Conservation (phyloP, 2,329 filamentous ascomycete species). For the Stagonosporopsis vannaccii region DNA sequence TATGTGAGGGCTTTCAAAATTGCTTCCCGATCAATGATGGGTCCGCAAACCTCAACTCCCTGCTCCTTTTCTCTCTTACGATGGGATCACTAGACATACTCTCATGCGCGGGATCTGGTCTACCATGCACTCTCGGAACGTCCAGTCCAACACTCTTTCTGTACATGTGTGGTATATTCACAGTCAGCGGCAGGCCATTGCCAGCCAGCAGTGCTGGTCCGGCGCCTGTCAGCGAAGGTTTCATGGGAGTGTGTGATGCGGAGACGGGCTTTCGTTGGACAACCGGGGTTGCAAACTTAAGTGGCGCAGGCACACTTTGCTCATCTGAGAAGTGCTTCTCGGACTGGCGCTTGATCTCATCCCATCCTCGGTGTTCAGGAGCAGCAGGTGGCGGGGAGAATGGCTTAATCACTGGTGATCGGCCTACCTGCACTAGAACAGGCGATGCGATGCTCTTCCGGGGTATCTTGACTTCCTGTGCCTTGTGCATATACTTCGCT, state of each 20-base stretch:
- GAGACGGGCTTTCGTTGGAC: constrained; percentile 25
- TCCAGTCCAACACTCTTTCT: constrained; percentile 27
- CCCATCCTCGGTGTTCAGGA: constrained; percentile 37
- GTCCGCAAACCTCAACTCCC: constrained; percentile 32
- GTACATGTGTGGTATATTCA: constrained; percentile 28
- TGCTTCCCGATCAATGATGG: constrained; percentile 26
- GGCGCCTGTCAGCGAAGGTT: constrained; percentile 28
- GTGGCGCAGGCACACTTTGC: constrained; percentile 15
- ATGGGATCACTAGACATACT: constrained; percentile 12
- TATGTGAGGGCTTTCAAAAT: constrained; percentile 12
- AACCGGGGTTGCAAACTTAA: constrained; percentile 11
- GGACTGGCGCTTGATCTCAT: constrained; percentile 36
- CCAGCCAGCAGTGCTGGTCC: constrained; percentile 26
- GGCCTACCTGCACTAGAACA: constrained; percentile 13
- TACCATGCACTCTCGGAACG: constrained; percentile 22
- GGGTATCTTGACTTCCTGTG: constrained; percentile 18
- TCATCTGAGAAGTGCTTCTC: constrained; percentile 13
- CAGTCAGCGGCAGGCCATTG: constrained; percentile 31
- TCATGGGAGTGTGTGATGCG: constrained; percentile 16
- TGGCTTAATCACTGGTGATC: constrained; percentile 11
- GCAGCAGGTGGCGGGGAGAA: constrained; percentile 17
- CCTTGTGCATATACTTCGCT: constrained; percentile 13
- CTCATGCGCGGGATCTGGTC: constrained; percentile 18
- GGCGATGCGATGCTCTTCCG: constrained; percentile 13
- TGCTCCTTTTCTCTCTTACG: constrained; percentile 28